phyloP scores from a whole-genome alignment of 179 eudicot genomes.

The Patellifolia procumbens region DNA sequence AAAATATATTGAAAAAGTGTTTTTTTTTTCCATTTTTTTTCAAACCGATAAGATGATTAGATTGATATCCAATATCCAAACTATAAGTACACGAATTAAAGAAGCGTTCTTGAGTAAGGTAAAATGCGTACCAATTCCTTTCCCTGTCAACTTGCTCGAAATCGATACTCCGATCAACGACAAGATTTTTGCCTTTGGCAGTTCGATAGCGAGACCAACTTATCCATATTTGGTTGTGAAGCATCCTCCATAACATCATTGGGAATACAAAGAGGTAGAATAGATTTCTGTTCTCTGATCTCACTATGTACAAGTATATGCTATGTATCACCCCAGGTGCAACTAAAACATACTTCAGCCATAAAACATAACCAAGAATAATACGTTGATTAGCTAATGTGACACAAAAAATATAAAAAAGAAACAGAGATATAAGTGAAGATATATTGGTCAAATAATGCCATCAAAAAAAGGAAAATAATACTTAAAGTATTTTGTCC shows the following conservation, averaged over 20 bases:
- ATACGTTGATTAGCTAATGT: no score
- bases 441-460: no score
- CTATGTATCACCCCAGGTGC: conserved; percentile 53
- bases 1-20: no score
- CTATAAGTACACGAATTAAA: background rate
- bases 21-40: no score
- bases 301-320: conserved; percentile 44
- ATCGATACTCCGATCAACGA: conserved; percentile 69
- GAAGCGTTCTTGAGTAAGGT: background rate
- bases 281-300: conserved; percentile 41
- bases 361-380: no score
- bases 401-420: no score
- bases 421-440: no score
- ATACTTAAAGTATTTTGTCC: no score
- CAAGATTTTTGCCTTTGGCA: conserved; percentile 60
- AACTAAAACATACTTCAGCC: conserved; percentile 48
- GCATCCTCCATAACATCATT: conserved; percentile 51
- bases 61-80: no score
- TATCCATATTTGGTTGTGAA: conserved; percentile 83
- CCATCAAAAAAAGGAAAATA: no score
- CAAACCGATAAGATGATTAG: no score
- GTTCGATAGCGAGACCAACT: conserved; percentile 75
- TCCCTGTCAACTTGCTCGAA: conserved; percentile 91
- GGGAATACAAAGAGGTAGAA: conserved; percentile 35
- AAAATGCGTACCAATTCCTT: conserved; percentile 46